Evolutionary conservation across 768 basidiomycete species (phyloP).

Genomic region (Mrakia blollopis): DNA sequence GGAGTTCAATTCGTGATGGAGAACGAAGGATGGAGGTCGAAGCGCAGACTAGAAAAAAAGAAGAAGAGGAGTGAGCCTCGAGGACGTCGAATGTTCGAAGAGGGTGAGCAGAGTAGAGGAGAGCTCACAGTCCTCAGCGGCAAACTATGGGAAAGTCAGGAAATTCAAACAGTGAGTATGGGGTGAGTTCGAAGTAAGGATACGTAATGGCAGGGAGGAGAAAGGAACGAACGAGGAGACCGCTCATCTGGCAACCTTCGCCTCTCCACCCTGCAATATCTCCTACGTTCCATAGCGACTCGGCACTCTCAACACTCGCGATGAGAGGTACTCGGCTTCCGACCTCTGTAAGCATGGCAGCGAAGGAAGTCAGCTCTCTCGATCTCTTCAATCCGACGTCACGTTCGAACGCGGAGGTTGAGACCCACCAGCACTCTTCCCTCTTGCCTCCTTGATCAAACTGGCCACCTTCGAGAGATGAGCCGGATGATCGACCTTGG

Average conservation of each 20-base stretch:
- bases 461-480: slow-evolving; percentile 7
- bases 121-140: slow-evolving; percentile 80
- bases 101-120: neutral
- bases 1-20: slow-evolving; percentile 64
- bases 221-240: neutral
- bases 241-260: neutral
- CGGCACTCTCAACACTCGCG: slow-evolving; percentile 11
- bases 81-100: neutral
- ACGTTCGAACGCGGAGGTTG: neutral
- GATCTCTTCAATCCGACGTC: neutral
- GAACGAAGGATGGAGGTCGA: slow-evolving; percentile 79
- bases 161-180: neutral
- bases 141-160: slow-evolving; percentile 57
- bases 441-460: neutral
- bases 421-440: neutral
- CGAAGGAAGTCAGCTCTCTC: neutral
- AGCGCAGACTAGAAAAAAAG: slow-evolving; percentile 65
- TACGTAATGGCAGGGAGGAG: neutral
- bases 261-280: slow-evolving; percentile 18
- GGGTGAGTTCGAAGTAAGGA: too few relatives aligned
- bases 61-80: neutral
- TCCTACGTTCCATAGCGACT: slow-evolving; percentile 12
- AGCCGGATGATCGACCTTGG: slow-evolving; percentile 19
- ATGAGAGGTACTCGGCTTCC: slow-evolving; percentile 12
- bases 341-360: neutral